Base-by-base conservation (phyloP, 345 rosid genomes). In the Mercurialis annua region DNA sequence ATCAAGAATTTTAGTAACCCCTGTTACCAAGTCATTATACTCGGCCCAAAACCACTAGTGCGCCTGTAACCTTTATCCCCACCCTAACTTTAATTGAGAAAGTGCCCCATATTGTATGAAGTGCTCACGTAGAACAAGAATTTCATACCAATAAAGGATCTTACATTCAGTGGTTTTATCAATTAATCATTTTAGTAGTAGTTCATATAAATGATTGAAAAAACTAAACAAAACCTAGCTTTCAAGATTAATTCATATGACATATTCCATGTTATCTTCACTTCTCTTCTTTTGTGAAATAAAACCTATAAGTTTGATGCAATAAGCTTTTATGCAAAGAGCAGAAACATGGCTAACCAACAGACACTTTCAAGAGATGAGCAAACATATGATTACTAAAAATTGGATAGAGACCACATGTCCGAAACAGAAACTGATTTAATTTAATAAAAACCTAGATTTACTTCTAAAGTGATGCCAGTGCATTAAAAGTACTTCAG, bases 311-410 rank as follows among this genome's bases (percentile, higher is more conserved):
- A 23, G 24, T 59, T 34, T 1, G 5, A n/a, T 10, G 34, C 31
- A 18, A 26, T 1, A 21, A 62, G 65, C 3, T 17, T 30, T 38
- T 47, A 34, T 42, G 3, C 30, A 57, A 53, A 24, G 20, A 38
- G 42, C 34, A 54, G 20, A 71, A 38, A 20, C 15, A 47, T 51
- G 56, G 58, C 31, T 63, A 21, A 16, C 34, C 26, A 62, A 34
- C 50, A 66, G 34, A 61, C 46, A 31, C 12, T 58, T 68, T 23
- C 21, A 58, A 6, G 21, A 23, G 20, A n/a, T 20, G 30, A 53
- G 23, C 50, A 36, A 34, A 34, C 40, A 36, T 16, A n/a, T 1
- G 15, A 53, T 52, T 53, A 52, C 36, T 16, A 52, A 2, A 10
- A 49, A 36, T 15, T 65, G 58, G 14, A 46, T 26, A 15, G 31